phyloP scores from a whole-genome alignment of 345 rosid genomes.

The Orychophragmus violaceus region DNA sequence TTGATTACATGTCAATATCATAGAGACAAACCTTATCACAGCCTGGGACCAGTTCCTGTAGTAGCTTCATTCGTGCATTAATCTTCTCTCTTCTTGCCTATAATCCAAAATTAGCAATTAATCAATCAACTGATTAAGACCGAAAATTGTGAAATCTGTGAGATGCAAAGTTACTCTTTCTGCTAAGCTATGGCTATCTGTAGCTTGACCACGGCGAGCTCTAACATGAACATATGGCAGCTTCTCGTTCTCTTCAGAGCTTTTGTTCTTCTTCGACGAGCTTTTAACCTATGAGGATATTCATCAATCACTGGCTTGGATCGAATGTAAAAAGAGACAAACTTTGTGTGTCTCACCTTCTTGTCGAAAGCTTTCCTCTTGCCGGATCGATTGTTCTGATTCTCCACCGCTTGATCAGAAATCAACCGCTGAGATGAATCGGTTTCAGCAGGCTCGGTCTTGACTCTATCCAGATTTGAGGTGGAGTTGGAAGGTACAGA shows the following conservation, averaged over 20 bases:
- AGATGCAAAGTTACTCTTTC: conserved; percentile 46
- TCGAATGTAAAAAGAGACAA: not conserved
- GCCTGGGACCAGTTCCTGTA: conserved; percentile 82
- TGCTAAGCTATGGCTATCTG: conserved; percentile 78
- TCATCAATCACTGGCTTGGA: not conserved
- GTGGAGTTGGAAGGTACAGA: conserved; percentile 32
- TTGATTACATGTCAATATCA: conserved; percentile 17
- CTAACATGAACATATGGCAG: conserved; percentile 73
- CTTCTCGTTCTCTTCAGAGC: conserved; percentile 46
- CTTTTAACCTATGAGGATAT: conserved; percentile 38
- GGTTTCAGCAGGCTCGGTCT: conserved; percentile 36
- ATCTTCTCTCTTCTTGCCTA: conserved; percentile 83
- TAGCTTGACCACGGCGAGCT: conserved; percentile 78
- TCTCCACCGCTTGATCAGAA: conserved; percentile 34
- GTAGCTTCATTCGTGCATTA: conserved; percentile 67
- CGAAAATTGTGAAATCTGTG: not conserved
- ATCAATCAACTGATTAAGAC: conserved; percentile 17
- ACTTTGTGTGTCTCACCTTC: conserved; percentile 33
- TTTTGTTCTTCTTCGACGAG: conserved; percentile 56
- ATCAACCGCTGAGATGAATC: conserved; percentile 34
- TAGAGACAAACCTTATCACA: conserved; percentile 64
- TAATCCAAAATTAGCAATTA: conserved; percentile 11
- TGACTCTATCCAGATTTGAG: conserved; percentile 36
- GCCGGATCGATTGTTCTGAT: conserved; percentile 17
- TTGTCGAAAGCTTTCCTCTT: conserved; percentile 55